Evolutionary conservation across 768 basidiomycete genomes (phyloP).

Genomic region (Hydnomerulius pinastri): DNA sequence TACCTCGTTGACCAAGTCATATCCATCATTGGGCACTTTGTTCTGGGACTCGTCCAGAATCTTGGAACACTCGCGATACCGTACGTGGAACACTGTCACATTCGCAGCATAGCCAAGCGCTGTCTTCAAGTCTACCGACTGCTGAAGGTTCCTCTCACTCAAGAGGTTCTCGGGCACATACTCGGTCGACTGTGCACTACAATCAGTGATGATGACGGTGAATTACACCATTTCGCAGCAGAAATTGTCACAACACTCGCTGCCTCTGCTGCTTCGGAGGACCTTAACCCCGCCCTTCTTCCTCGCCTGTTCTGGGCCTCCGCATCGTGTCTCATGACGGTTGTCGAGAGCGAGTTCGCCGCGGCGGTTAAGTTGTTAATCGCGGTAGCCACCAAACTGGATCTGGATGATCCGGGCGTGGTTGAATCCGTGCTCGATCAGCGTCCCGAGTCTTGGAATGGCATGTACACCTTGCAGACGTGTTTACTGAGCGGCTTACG

Average conservation of each 20-base stretch:
- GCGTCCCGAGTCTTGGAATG: slow-evolving; percentile 73
- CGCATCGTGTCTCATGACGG: slow-evolving; percentile 79
- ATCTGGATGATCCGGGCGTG: slow-evolving; percentile 68
- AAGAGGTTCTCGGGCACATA: slow-evolving; percentile 72
- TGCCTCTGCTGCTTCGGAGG: slow-evolving; percentile 54
- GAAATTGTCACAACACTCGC: slow-evolving; percentile 81
- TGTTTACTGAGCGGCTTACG: slow-evolving; percentile 76
- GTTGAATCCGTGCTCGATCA: slow-evolving; percentile 70
- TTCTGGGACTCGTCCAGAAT: slow-evolving; percentile 64
- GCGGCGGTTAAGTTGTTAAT: slow-evolving; percentile 68
- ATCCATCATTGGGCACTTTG: slow-evolving; percentile 65
- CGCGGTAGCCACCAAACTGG: slow-evolving; percentile 62
- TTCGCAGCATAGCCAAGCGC: slow-evolving; percentile 81
- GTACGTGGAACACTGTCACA: slow-evolving; percentile 88
- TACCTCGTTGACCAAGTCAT: slow-evolving; percentile 67
- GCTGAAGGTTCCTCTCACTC: slow-evolving; percentile 69
- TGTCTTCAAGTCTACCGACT: slow-evolving; percentile 90
- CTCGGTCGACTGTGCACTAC: slow-evolving; percentile 85
- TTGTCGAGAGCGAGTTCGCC: slow-evolving; percentile 77
- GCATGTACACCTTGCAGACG: slow-evolving; percentile 63
- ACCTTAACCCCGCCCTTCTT: slow-evolving; percentile 60
- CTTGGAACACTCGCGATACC: slow-evolving; percentile 81
- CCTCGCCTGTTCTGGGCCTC: slow-evolving; percentile 90
- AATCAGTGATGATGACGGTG: slow-evolving; percentile 72
- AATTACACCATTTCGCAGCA: slow-evolving; percentile 79